phyloP scores from a whole-genome alignment of 2,329 filamentous ascomycete genomes.

The Penicillium vulpinum region DNA sequence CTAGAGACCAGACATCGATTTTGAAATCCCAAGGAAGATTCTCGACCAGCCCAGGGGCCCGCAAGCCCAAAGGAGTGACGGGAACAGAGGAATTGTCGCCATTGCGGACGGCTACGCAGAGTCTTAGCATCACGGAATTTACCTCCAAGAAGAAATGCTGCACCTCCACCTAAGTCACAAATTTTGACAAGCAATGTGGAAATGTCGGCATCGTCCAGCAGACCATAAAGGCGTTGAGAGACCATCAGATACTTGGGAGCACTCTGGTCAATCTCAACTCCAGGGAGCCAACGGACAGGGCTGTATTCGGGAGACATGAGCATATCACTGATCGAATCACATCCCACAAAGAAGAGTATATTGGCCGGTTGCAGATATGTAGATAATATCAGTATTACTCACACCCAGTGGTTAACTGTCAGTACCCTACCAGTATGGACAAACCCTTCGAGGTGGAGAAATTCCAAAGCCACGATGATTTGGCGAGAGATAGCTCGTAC shows the following conservation, averaged over 20 bases:
- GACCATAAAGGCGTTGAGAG: constrained; percentile 1
- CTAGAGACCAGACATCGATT: background rate
- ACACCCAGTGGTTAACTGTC: background rate
- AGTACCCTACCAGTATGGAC: constrained; percentile 7
- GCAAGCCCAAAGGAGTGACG: background rate
- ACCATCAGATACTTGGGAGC: constrained; percentile 10
- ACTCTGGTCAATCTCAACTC: constrained; percentile 4
- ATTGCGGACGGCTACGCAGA: background rate
- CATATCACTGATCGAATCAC: background rate
- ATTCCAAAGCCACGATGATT: constrained; percentile 7
- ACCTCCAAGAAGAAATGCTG: background rate
- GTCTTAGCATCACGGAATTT: background rate
- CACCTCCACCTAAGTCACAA: constrained; percentile 14
- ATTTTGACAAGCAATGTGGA: constrained; percentile 8
- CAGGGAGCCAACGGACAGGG: constrained; percentile 6
- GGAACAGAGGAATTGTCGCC: background rate
- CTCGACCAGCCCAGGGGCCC: no score
- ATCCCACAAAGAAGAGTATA: constrained; percentile 9
- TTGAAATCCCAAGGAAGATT: no score
- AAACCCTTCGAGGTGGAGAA: background rate
- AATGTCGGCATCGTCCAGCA: constrained; percentile 3
- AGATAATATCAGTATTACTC: background rate
- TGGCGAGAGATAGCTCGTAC: no score
- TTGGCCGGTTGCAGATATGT: constrained; percentile 13
- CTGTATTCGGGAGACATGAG: background rate